phyloP scores from a whole-genome alignment of 192 early-diverging fungal species.

The Chytriomyces sp. region DNA sequence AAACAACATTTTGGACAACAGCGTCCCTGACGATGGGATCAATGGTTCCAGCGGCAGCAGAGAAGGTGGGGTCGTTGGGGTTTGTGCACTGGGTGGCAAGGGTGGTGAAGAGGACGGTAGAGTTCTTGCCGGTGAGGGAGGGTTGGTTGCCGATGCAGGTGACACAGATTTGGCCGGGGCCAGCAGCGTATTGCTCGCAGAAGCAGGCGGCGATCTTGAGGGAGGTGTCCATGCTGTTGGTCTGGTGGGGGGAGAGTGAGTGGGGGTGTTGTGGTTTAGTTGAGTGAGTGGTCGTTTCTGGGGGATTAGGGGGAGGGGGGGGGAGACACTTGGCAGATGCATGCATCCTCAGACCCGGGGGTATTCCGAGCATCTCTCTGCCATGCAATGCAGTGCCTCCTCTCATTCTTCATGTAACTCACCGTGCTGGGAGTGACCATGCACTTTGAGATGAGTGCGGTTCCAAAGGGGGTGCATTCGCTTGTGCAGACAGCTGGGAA shows the following conservation, averaged over 20 bases:
- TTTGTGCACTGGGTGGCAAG: background rate
- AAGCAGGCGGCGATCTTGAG: conserved; percentile 28
- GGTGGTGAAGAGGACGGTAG: conserved; percentile 10
- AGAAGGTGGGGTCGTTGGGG: background rate
- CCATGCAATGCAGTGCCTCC: too few species aligned
- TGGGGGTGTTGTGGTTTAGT: background rate
- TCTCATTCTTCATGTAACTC: too few species aligned
- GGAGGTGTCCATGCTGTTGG: conserved; percentile 2
- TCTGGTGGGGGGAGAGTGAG: conserved; percentile 1
- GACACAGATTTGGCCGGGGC: conserved; percentile 6
- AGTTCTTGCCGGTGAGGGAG: conserved; percentile 1
- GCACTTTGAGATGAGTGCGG: conserved; percentile 14
- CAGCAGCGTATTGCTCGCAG: conserved; percentile 7
- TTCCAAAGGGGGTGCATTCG: conserved; percentile 21
- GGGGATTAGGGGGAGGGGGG: background rate
- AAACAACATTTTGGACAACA: conserved; percentile 6
- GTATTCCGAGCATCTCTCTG: background rate
- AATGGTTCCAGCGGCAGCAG: conserved; percentile 22
- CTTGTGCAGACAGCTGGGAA: conserved; percentile 19
- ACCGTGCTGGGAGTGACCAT: conserved; percentile 22
- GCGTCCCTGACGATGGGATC: conserved; percentile 19
- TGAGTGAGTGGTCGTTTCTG: too few species aligned
- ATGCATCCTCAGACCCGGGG: background rate
- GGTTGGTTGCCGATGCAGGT: conserved; percentile 32
- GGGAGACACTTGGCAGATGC: background rate